Conservation (phyloP, 257 asterid species). For the Jacaranda mimosifolia region DNA sequence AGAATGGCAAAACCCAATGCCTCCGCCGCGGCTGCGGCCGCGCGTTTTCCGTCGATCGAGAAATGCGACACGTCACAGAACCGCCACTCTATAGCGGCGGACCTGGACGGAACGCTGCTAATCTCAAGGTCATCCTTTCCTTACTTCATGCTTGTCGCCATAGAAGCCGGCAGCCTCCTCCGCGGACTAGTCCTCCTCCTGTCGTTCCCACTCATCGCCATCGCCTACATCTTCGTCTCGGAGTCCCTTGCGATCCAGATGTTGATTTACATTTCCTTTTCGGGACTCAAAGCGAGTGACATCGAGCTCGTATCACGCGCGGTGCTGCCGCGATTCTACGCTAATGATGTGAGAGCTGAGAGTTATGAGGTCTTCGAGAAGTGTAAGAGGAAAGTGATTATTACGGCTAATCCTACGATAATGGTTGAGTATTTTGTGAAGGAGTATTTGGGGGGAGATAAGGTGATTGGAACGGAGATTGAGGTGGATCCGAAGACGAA, state of each 20-base stretch:
- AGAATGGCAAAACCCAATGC: conserved; percentile 48
- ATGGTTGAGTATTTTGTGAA: conserved; percentile 95
- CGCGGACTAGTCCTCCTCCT: conserved; percentile 89
- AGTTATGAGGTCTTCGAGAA: conserved; percentile 82
- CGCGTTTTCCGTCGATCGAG: conserved; percentile 78
- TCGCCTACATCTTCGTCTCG: conserved; percentile 79
- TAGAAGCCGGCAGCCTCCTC: conserved; percentile 93
- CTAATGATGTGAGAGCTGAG: conserved; percentile 79
- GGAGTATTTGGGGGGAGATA: conserved; percentile 91
- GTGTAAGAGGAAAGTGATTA: conserved; percentile 82
- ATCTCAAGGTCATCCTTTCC: conserved; percentile 95
- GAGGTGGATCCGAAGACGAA: conserved; percentile 90
- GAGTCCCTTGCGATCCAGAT: conserved; percentile 88
- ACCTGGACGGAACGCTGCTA: conserved; percentile 93
- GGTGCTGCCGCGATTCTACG: conserved; percentile 89
- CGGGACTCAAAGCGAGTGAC: conserved; percentile 83
- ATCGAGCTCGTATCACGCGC: conserved; percentile 94
- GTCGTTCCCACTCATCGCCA: conserved; percentile 75
- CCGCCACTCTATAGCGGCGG: conserved; percentile 84
- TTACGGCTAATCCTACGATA: conserved; percentile 90
- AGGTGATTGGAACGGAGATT: conserved; percentile 93
- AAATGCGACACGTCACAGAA: conserved; percentile 65
- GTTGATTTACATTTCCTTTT: conserved; percentile 80
- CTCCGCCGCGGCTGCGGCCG: conserved; percentile 20
- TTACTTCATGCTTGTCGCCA: conserved; percentile 93